Conservation (phyloP, 108 stramenopile species). For the Pseudonitzschia multiseries region DNA sequence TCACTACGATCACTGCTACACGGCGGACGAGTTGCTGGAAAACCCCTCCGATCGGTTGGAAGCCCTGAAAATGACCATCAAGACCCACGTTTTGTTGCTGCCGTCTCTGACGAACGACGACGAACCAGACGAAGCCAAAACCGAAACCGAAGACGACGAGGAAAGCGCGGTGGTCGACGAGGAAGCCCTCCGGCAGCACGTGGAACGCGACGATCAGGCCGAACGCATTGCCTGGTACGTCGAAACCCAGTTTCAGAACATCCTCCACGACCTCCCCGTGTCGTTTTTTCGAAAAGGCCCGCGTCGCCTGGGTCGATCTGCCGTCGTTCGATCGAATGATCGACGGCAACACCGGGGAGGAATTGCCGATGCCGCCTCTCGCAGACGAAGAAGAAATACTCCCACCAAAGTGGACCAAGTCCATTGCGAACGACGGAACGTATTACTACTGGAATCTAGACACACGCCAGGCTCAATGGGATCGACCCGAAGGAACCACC, state of each 20-base stretch:
- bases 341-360: constrained; percentile 53
- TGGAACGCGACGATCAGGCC: constrained; percentile 53
- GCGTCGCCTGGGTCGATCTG: constrained; percentile 78
- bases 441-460: constrained; percentile 79
- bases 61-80: constrained; percentile 47
- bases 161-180: constrained; percentile 22
- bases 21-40: constrained; percentile 60
- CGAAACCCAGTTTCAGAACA: constrained; percentile 75
- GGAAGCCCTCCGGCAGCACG: constrained; percentile 29
- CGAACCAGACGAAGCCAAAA: too few species aligned
- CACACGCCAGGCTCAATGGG: constrained; percentile 64
- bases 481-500: constrained; percentile 44
- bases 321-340: constrained; percentile 67
- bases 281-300: constrained; percentile 67
- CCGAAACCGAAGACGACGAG: constrained; percentile 1
- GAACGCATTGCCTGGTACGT: constrained; percentile 78
- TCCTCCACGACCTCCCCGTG: constrained; percentile 68
- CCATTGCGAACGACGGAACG: constrained; percentile 72
- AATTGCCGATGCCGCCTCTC: constrained; percentile 37
- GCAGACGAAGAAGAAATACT: constrained; percentile 55
- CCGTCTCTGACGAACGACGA: neutral
- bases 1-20: constrained; percentile 83
- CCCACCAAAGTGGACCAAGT: constrained; percentile 60
- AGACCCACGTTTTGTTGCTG: constrained; percentile 37
- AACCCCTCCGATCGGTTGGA: constrained; percentile 62